Conservation (phyloP, 179 eudicot genomes). For the Carnegiea gigantea region DNA sequence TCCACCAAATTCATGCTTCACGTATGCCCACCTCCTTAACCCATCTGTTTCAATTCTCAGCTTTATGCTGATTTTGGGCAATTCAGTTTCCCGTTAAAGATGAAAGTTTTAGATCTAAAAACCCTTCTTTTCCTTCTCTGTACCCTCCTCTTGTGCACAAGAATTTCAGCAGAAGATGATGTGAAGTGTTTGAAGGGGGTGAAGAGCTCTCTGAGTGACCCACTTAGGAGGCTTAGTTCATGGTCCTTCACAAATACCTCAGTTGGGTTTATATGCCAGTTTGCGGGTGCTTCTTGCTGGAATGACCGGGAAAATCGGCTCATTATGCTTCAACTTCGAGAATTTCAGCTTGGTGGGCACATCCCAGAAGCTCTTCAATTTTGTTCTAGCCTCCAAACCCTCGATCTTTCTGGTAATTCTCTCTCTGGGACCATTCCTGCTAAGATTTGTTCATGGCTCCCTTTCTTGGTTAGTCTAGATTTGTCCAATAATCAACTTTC, state of each 20-base stretch:
- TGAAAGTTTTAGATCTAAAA: conserved; percentile 22
- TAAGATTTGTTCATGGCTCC: conserved; percentile 68
- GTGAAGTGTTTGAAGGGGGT: conserved; percentile 57
- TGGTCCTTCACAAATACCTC: conserved; percentile 66
- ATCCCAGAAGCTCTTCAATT: conserved; percentile 49
- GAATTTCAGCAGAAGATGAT: conserved; percentile 50
- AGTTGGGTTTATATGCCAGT: conserved; percentile 61
- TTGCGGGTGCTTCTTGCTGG: conserved; percentile 76
- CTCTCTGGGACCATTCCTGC: conserved; percentile 62
- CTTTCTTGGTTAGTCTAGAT: conserved; percentile 67
- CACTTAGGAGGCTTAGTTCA: conserved; percentile 34
- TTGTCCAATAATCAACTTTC: conserved; percentile 59
- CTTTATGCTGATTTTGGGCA: not conserved
- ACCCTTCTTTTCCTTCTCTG: conserved; percentile 7
- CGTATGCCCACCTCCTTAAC: not conserved
- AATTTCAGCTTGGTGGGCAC: conserved; percentile 48
- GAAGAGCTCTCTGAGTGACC: conserved; percentile 41
- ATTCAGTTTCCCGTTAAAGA: not conserved
- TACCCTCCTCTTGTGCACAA: not conserved
- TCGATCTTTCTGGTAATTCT: conserved; percentile 76
- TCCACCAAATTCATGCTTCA: not conserved
- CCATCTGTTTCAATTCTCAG: not conserved
- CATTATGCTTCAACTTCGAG: conserved; percentile 47
- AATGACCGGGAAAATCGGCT: conserved; percentile 75
- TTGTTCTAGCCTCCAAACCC: conserved; percentile 57